Conservation (phyloP, 169 alveolate genomes). For the Plasmodium yoelii region DNA sequence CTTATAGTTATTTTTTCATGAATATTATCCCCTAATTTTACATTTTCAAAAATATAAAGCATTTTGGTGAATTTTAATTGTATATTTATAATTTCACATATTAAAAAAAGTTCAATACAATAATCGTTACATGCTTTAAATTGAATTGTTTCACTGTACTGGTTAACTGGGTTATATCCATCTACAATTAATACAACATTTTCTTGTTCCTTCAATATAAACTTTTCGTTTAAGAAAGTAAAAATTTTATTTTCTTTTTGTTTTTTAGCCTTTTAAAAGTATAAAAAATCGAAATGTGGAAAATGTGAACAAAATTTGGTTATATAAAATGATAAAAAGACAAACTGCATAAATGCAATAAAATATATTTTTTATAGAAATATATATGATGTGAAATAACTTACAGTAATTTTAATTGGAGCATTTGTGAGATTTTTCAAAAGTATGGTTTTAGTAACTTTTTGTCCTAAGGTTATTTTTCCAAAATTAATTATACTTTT, state of each 20-base stretch:
- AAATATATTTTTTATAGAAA: no score
- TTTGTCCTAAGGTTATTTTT: conserved; percentile 46
- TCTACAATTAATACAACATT: conserved; percentile 21
- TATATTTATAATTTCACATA: conserved; percentile 63
- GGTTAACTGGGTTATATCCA: conserved; percentile 51
- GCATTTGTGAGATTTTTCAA: conserved; percentile 54
- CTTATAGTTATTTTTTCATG: conserved; percentile 62
- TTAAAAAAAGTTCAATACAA: conserved; percentile 33
- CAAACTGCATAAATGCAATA: no score
- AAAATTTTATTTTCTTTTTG: conserved; percentile 41
- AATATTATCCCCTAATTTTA: conserved; percentile 45
- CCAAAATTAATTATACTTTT: conserved; percentile 68
- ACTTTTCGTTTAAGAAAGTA: conserved; percentile 30
- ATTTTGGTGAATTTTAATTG: conserved; percentile 26
- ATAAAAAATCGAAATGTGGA: neutral
- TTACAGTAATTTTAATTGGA: conserved; percentile 50
- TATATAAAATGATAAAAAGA: no score
- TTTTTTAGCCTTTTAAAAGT: conserved; percentile 32
- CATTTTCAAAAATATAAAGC: conserved; percentile 49
- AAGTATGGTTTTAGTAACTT: conserved; percentile 25
- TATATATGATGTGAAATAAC: neutral
- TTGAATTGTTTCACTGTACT: conserved; percentile 51
- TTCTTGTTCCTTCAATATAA: conserved; percentile 48
- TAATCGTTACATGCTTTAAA: conserved; percentile 73
- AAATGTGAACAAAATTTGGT: neutral